Conservation (phyloP, 805 yeast genomes). For the Nakazawaea ernobii region DNA sequence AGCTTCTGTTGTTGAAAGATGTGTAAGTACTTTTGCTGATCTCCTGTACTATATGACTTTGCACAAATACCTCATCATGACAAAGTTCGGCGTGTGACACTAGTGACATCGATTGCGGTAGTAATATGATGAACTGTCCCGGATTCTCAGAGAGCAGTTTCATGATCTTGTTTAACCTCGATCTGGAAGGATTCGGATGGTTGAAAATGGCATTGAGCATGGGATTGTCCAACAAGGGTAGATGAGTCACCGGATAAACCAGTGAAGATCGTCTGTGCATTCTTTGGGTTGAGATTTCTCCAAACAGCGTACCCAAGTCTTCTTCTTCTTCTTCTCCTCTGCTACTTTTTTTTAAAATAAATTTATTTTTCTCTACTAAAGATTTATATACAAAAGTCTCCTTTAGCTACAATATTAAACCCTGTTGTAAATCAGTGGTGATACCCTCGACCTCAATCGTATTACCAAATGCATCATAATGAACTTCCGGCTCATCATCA, state of each 20-base stretch:
- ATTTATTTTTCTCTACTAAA: too few relatives aligned
- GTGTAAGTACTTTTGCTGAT: constrained; percentile 31
- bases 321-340: too few relatives aligned
- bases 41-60: constrained; percentile 50
- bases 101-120: constrained; percentile 53
- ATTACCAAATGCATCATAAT: too few relatives aligned
- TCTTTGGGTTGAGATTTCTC: background rate
- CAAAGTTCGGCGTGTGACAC: constrained; percentile 46
- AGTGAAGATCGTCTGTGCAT: constrained; percentile 9
- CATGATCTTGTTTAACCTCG: constrained; percentile 43
- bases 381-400: too few relatives aligned
- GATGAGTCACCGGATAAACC: constrained; percentile 22
- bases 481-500: constrained; percentile 12
- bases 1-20: constrained; percentile 49
- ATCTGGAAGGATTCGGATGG: constrained; percentile 46
- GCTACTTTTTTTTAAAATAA: too few relatives aligned
- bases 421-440: too few relatives aligned
- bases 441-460: too few relatives aligned
- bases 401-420: too few relatives aligned
- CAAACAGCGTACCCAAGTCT: too few relatives aligned
- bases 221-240: constrained; percentile 57
- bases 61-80: constrained; percentile 52
- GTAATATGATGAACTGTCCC: constrained; percentile 51
- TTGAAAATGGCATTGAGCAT: constrained; percentile 61
- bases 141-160: constrained; percentile 36